Evolutionary conservation across 331 rosid species (phyloP), one percentile per base, ranked within the genome.

Genomic region (Malus hybrid): DNA sequence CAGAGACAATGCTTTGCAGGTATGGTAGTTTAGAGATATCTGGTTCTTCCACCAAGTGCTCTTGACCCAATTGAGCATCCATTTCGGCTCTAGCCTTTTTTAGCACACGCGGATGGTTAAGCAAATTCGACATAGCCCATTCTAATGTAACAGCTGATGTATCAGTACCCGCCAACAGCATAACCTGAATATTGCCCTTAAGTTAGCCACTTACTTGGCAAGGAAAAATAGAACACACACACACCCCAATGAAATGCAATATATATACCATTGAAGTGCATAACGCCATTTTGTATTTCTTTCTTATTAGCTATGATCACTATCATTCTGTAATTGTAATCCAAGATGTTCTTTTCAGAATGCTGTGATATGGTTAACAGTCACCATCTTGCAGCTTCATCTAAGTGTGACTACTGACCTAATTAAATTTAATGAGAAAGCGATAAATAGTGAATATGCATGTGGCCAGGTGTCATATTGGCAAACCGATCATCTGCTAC

Each of bases 121-220:
- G 80, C 7, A 89, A 77, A 57, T 78, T 82, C 29, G 87, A 48
- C 87, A 89, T 79, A 6, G 86, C 84, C 94, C 94, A 87, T 73
- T 89, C 92, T 32, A 89, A 54, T 10, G 89, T 85, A 28, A 83
- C 77, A 0, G 92, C 77, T 27, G 90, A 83, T 10, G 91, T 80
- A 36, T 85, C 91, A 0, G 89, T 83, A 68, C 90, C 91, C 2
- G 87, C 94, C 0, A 85, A 15, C 12, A 89, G 19, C 66, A 85
- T 63, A 5, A 83, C 76, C 91, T 89, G 29, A 6, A 44, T 55
- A 62, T 19, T 6, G 15, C 29, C 31, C 4, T 5, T 1, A n/a
- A 2, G 31, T 27, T 15, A 46, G 15, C 50, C 50, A 2, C 48
- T 18, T 16, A 15, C 3, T 54, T 54, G n/a, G n/a, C 11, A 18